Evolutionary conservation across 2,329 filamentous ascomycete genomes (phyloP), one percentile per base, ranked within the genome.

Genomic region (Fusarium fracticaudum): DNA sequence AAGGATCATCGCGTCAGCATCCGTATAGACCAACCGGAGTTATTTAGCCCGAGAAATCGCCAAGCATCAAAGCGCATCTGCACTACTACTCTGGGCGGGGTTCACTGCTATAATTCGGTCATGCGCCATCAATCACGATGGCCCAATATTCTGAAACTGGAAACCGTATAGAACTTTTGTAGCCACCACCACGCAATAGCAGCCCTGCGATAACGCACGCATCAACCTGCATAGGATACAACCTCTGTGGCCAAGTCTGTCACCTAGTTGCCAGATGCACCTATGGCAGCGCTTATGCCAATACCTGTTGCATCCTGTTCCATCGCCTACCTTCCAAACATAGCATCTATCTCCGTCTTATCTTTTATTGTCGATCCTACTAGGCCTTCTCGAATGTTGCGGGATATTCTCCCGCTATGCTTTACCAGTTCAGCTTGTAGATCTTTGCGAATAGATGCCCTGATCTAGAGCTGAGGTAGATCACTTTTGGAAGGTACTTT

Each of bases 201-300:
- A 48, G 48, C 63, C 45, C 44, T 69, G 59, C 57, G 66, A 69
- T 69, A 69, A 69, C 66, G 66, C 64, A 69, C 33, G 31, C 62
- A 47, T 51, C 38, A 38, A 35, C 62, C 45, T 18, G 22, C 38
- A 58, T 38, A 37, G 14, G 22, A 41, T 37, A 14, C 37, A 41
- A 48, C 48, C 38, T 50, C 37, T 59, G n/a, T 26, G 31, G 50
- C 31, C 31, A 53, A 53, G n/a, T 37, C 17, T 64, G 33, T 35
- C 38, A 31, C 44, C 35, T 45, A 31, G 20, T 35, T n/a, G 33
- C 41, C 54, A 14, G 33, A 24, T 45, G 40, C 51, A 61, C 47
- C 43, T 50, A 40, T 14, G 22, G 33, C 48, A 47, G 40, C 53
- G 44, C 40, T 60, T 26, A 47, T 38, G 33, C 20, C 33, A 48